Conservation (phyloP, 192 early-diverging fungal species). For the Coemansia reversa region DNA sequence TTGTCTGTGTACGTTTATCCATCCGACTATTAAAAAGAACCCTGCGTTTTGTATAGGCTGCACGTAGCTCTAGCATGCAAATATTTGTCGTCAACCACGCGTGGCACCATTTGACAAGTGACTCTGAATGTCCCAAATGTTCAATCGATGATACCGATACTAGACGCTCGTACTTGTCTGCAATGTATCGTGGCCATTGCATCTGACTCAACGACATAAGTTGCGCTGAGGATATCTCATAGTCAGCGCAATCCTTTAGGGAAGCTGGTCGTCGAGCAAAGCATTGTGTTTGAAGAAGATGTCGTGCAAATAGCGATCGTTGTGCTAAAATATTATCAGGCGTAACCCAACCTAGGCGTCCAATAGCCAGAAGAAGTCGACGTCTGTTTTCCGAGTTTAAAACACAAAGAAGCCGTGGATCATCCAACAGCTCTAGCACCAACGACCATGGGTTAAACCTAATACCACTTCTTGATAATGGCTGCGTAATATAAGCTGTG, state of each 20-base stretch:
- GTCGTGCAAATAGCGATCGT: slow-evolving; percentile 21
- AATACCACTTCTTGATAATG: slow-evolving; percentile 2
- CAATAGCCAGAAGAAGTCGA: slow-evolving; percentile 17
- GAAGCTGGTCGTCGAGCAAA: background rate
- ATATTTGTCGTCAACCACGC: slow-evolving; percentile 32
- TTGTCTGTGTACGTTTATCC: slow-evolving; percentile 12
- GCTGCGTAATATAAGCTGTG: slow-evolving; percentile 16
- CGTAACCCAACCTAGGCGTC: slow-evolving; percentile 29
- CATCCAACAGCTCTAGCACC: slow-evolving; percentile 41
- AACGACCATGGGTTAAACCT: slow-evolving; percentile 47
- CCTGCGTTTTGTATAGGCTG: slow-evolving; percentile 18
- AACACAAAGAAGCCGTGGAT: slow-evolving; percentile 17
- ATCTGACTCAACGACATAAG: slow-evolving; percentile 25
- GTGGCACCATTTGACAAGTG: slow-evolving; percentile 8
- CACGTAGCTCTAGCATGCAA: slow-evolving; percentile 20
- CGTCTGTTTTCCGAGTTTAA: background rate
- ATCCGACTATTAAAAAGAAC: slow-evolving; percentile 19
- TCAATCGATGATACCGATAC: slow-evolving; percentile 8
- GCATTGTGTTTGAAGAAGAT: slow-evolving; percentile 14
- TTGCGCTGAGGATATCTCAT: slow-evolving; percentile 22
- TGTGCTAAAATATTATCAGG: slow-evolving; percentile 21
- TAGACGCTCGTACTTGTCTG: slow-evolving; percentile 18
- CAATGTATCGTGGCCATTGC: slow-evolving; percentile 40
- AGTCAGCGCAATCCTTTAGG: background rate
- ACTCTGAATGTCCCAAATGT: background rate